These are phyloP conservation scores for Lodderomyces margitis DNA, from an alignment of 1,139 yeast species.

Conservation along the genomic window DNA sequence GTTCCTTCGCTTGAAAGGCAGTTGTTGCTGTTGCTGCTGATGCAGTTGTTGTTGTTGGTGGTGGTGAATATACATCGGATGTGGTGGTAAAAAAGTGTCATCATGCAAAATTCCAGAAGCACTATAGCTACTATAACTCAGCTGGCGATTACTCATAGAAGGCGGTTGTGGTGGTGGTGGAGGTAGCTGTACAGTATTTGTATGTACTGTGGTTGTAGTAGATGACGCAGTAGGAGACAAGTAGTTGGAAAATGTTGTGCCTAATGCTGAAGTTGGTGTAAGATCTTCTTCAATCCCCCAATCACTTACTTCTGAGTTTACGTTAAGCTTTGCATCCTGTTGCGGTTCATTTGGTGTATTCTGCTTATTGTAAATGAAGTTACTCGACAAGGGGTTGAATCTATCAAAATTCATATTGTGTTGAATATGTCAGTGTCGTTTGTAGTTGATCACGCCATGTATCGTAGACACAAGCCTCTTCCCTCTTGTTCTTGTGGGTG, in stretches of 20 bases:
- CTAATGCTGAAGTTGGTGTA: slow-evolving; percentile 8
- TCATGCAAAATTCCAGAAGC: background rate
- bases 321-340: background rate
- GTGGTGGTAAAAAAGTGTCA: slow-evolving; percentile 2
- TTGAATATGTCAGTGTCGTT: background rate
- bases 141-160: slow-evolving; percentile 4
- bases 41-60: slow-evolving; percentile 1
- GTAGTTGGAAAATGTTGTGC: slow-evolving; percentile 17
- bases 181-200: slow-evolving; percentile 4
- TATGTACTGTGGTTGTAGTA: slow-evolving; percentile 4
- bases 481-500: too few species aligned
- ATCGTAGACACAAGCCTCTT: too few species aligned
- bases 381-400: slow-evolving; percentile 25
- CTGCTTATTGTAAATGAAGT: slow-evolving; percentile 9
- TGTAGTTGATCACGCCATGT: too few species aligned
- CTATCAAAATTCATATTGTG: slow-evolving; percentile 32
- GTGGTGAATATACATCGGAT: slow-evolving; percentile 2
- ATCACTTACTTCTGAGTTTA: slow-evolving; percentile 29
- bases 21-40: background rate
- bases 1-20: slow-evolving; percentile 2
- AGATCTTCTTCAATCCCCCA: slow-evolving; percentile 42
- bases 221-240: slow-evolving; percentile 15
- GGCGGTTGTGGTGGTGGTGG: slow-evolving; percentile 8
- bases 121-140: background rate
- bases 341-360: slow-evolving; percentile 2